These are phyloP conservation scores for Cryptococcus sp. DNA, from an alignment of 1,284 basidiomycete species.

Conservation along the genomic window DNA sequence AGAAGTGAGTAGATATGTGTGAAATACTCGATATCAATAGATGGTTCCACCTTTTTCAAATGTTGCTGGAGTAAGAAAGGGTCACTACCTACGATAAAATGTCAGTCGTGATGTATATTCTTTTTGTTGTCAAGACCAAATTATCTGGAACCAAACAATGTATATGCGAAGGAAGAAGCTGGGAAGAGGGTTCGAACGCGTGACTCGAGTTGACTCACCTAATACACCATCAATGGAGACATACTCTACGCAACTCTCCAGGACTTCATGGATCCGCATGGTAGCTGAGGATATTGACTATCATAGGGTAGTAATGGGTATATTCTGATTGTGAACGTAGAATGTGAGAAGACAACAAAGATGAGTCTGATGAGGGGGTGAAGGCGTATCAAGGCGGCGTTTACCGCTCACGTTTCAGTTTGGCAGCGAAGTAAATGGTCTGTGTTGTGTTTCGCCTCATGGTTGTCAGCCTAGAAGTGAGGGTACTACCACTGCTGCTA, in stretches of 20 bases:
- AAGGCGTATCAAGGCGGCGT: not conserved
- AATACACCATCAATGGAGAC: constrained; percentile 38
- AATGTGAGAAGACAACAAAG: not conserved
- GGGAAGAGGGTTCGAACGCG: constrained; percentile 18
- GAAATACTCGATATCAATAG: constrained; percentile 36
- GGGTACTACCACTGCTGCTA: no score
- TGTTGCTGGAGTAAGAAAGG: constrained; percentile 19
- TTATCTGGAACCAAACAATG: constrained; percentile 6
- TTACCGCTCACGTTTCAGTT: not conserved
- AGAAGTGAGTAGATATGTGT: constrained; percentile 32
- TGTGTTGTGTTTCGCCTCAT: no score
- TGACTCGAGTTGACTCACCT: constrained; percentile 32
- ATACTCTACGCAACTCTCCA: constrained; percentile 40
- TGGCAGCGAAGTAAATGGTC: no score
- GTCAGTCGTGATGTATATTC: not conserved
- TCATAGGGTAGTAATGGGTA: not conserved
- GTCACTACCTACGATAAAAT: constrained; percentile 26
- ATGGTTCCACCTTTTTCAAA: constrained; percentile 23
- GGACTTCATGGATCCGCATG: constrained; percentile 43
- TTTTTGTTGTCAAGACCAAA: not conserved
- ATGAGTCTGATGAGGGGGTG: not conserved
- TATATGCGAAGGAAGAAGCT: not conserved
- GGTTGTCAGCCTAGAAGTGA: no score
- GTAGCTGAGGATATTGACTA: not conserved
- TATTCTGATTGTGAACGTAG: not conserved